Base-by-base conservation (phyloP, 2,329 filamentous ascomycete species). In the Trichoderma sp. region DNA sequence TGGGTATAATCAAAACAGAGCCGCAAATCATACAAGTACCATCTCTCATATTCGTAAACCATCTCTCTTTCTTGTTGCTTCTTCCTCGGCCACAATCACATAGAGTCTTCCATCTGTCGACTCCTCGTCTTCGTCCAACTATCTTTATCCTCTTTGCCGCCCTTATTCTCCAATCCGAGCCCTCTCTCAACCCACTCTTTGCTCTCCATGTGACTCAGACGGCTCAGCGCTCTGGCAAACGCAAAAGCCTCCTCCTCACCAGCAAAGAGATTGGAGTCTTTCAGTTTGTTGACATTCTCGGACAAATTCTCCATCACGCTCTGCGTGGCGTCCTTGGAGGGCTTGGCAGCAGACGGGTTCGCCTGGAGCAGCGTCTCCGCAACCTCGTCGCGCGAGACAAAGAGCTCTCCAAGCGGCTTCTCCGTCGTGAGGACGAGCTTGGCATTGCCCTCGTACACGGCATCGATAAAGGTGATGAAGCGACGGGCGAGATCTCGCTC, bases 401-500 rank as follows among this genome's bases (percentile, higher is more conserved):
- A 99, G 39, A 98, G 88, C 77, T 97, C 90, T 8, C 89, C 88
- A 2, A 99, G 83, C 0, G 95, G 93, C 59, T 94, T 92, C 51
- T 90, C 93, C 3, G 92, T 94, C 0, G 96, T 99, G 68, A 99
- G 87, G 18, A 98, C 95, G 8, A 99, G 87, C 81, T 97, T 98
- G n/a, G 94, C 94, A 79, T 95, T 87, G 32, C 86, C 85, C 80
- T 99, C 96, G 77, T 99, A 99, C 5, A 97, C 91, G 6, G 96
- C 95, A 78, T 99, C 96, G 72, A 99, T 93, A 74, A 99, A 97
- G 0, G 95, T 99, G 78, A 99, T 99, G 80, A 99, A 97, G 5
- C 96, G 87, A 14, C 96, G 85, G 0, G 96, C 96, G 49, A 97
- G 85, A 81, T 99, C 96, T 24, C 96, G 89, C 76, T 94, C 89